These are phyloP conservation scores for Candida freyschussii DNA, from an alignment of 1,139 yeast genomes.

Conservation along the genomic window DNA sequence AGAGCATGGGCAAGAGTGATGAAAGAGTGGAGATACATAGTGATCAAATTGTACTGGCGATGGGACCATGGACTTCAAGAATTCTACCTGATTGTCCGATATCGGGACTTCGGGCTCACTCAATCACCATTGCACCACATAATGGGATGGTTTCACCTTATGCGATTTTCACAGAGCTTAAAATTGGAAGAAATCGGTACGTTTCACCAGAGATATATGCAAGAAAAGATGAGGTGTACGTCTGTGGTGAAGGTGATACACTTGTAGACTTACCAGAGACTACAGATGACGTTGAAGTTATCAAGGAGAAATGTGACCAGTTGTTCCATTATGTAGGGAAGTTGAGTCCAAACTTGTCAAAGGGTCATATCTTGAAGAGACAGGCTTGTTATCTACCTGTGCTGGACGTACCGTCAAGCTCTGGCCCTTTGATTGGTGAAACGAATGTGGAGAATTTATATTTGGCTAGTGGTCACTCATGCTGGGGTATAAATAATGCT, in stretches of 20 bases:
- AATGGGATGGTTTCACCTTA: slow-evolving; percentile 76
- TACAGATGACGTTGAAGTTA: slow-evolving; percentile 89
- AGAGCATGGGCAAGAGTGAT: slow-evolving; percentile 36
- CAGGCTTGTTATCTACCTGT: slow-evolving; percentile 98
- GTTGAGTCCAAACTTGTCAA: slow-evolving; percentile 63
- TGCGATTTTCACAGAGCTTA: slow-evolving; percentile 90
- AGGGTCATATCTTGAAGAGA: slow-evolving; percentile 73
- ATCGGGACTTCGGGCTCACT: slow-evolving; percentile 88
- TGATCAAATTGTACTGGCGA: slow-evolving; percentile 75
- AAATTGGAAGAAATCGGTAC: slow-evolving; percentile 57
- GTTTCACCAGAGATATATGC: slow-evolving; percentile 94
- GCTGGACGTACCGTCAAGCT: slow-evolving; percentile 81
- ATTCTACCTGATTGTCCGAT: slow-evolving; percentile 89
- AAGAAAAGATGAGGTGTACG: slow-evolving; percentile 90
- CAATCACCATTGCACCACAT: slow-evolving; percentile 84
- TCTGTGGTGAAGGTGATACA: slow-evolving; percentile 96
- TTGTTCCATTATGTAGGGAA: slow-evolving; percentile 78
- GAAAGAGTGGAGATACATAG: slow-evolving; percentile 45
- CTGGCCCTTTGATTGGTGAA: slow-evolving; percentile 93
- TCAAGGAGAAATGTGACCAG: slow-evolving; percentile 82
- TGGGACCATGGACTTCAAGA: slow-evolving; percentile 96
- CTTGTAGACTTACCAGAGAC: slow-evolving; percentile 89
- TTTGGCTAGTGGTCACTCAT: slow-evolving; percentile 90
- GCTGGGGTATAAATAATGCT: slow-evolving; percentile 98
- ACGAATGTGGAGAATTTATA: slow-evolving; percentile 77